phyloP scores from a whole-genome alignment of 306 rosid genomes.

The Geum urbanum region DNA sequence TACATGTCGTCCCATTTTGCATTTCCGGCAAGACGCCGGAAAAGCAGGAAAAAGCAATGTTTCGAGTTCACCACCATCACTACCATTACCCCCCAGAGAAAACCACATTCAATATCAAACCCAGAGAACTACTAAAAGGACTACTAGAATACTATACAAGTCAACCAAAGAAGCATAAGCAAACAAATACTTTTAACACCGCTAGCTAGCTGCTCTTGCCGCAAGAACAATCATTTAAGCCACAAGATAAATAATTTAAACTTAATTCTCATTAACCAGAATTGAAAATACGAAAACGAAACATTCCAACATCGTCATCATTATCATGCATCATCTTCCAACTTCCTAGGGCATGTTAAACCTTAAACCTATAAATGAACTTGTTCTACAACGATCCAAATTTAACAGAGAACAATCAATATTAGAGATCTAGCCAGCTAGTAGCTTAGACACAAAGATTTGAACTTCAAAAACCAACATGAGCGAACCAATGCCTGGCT shows the following conservation, averaged over 20 bases:
- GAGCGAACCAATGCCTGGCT: background rate
- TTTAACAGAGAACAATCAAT: background rate
- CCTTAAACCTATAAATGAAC: background rate
- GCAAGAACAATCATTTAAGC: background rate
- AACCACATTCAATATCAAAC: constrained; percentile 42
- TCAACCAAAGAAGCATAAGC: constrained; percentile 25
- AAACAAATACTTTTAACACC: background rate
- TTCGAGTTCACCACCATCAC: constrained; percentile 64
- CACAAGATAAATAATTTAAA: constrained; percentile 7
- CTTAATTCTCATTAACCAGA: constrained; percentile 28
- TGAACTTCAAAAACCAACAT: background rate
- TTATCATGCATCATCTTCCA: constrained; percentile 27
- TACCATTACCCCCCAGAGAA: constrained; percentile 22
- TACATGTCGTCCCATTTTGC: constrained; percentile 32
- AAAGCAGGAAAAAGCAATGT: constrained; percentile 62
- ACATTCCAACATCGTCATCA: constrained; percentile 26
- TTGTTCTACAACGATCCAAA: constrained; percentile 1
- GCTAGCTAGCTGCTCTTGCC: constrained; percentile 15
- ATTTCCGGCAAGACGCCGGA: constrained; percentile 71
- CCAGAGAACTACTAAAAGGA: constrained; percentile 24
- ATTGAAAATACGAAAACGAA: constrained; percentile 44
- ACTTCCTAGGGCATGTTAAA: constrained; percentile 34
- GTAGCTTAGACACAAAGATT: background rate
- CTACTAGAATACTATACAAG: constrained; percentile 25
- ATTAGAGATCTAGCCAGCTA: background rate